Percentiles rank a stretch among this genome's conserved stretches.
phyloP scores from a whole-genome alignment of 2,329 filamentous ascomycete species.

The Colletotrichum tropicale region DNA sequence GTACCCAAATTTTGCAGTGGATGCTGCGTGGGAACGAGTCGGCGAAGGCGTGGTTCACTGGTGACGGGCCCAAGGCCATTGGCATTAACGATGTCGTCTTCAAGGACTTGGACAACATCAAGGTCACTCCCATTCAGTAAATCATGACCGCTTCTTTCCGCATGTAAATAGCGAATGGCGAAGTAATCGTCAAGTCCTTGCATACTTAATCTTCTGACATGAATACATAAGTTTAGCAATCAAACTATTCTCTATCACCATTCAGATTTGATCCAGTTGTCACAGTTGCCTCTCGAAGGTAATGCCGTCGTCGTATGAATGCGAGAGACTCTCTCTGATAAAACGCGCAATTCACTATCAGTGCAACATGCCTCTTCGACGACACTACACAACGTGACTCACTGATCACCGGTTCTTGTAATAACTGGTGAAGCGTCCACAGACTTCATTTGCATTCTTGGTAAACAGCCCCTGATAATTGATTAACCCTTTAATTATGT shows the following conservation, averaged over 20 bases:
- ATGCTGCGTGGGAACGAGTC: not conserved
- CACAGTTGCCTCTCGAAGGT: not conserved
- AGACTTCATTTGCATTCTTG: not conserved
- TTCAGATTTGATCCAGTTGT: not conserved
- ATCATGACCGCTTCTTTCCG: rapidly evolving
- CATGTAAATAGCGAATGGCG: not conserved
- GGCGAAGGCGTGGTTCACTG: not conserved
- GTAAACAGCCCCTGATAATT: not conserved
- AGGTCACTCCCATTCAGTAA: not conserved
- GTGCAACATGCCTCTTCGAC: too few species aligned
- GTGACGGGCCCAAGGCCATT: not conserved
- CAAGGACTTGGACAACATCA: not conserved
- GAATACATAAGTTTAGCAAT: not conserved
- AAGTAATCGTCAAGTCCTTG: rapidly evolving
- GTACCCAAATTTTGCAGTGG: not conserved
- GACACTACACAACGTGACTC: too few species aligned
- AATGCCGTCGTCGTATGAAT: not conserved
- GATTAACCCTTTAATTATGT: not conserved
- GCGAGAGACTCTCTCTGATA: not conserved
- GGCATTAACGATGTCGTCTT: not conserved
- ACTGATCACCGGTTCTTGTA: not conserved
- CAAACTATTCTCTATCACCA: not conserved
- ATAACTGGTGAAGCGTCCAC: not conserved
- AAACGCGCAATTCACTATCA: not conserved
- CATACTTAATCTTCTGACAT: not conserved